These are phyloP conservation scores for Cryptosporidium canis DNA, from an alignment of 169 alveolate genomes.

Conservation along the genomic window DNA sequence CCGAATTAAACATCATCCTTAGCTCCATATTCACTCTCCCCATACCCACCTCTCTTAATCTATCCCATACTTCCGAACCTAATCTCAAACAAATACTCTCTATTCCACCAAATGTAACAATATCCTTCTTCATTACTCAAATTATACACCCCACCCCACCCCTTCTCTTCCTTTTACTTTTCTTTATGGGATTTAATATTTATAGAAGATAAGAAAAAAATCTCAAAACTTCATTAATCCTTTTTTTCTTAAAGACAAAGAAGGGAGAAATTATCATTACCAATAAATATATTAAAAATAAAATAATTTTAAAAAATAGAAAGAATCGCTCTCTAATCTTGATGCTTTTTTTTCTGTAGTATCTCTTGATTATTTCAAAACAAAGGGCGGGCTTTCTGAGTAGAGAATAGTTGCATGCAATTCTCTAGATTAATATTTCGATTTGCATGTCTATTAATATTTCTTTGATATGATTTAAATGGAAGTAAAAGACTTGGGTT, in stretches of 20 bases:
- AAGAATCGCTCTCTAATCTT: too few relatives aligned
- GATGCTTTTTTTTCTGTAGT: not conserved
- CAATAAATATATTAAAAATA: too few relatives aligned
- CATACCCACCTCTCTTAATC: not conserved
- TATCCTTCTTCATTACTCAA: not conserved
- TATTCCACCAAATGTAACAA: slow-evolving; percentile 4
- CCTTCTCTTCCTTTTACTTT: not conserved
- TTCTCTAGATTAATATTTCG: not conserved
- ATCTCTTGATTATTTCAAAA: not conserved
- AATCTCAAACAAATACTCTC: not conserved
- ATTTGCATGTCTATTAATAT: not conserved
- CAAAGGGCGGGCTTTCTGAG: slow-evolving; percentile 11
- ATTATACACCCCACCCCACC: not conserved
- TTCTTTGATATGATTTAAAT: not conserved
- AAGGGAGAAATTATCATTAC: too few relatives aligned
- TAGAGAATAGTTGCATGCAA: not conserved
- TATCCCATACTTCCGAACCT: not conserved
- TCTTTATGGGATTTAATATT: too few relatives aligned
- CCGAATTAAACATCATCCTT: not conserved
- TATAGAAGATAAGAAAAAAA: too few relatives aligned
- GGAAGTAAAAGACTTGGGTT: not conserved
- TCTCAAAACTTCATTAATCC: not conserved
- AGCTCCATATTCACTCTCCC: not conserved
- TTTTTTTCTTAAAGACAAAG: not conserved
- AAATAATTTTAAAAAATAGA: too few relatives aligned